A percentile compares a stretch with the other conserved stretches of the same genome.
phyloP scores from a whole-genome alignment of 1,284 basidiomycete species.

The Coniferiporia sulphurascens region DNA sequence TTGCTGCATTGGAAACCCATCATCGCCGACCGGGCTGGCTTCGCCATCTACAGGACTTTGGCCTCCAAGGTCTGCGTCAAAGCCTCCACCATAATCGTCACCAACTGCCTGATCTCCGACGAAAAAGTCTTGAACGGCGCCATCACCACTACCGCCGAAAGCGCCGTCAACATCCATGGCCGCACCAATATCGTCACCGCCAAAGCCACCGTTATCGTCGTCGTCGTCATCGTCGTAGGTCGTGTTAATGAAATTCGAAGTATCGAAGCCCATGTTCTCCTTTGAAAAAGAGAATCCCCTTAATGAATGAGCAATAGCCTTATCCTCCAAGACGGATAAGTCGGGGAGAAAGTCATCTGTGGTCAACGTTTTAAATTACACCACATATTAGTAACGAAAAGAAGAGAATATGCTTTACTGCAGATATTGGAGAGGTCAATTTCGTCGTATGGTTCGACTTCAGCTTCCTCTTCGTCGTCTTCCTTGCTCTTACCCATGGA shows the following conservation, averaged over 20 bases:
- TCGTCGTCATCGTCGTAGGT: conserved; percentile 43
- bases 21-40: conserved; percentile 38
- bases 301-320: conserved; percentile 77
- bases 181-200: conserved; percentile 28
- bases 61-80: conserved; percentile 35
- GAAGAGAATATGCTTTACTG: conserved; percentile 40
- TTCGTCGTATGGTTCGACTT: conserved; percentile 57
- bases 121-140: conserved; percentile 68
- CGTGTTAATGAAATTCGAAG: conserved; percentile 34
- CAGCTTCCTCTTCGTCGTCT: conserved; percentile 56
- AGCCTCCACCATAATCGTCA: conserved; percentile 41
- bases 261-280: conserved; percentile 56
- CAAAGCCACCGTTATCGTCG: conserved; percentile 36
- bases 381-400: conserved; percentile 18
- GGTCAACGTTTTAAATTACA: conserved; percentile 14
- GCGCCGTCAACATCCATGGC: conserved; percentile 43
- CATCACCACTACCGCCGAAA: conserved; percentile 26
- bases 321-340: conserved; percentile 55
- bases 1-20: conserved; percentile 34
- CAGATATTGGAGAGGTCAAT: conserved; percentile 68
- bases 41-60: conserved; percentile 26
- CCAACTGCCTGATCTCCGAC: conserved; percentile 65
- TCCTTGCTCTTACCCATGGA: conserved; percentile 76
- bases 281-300: conserved; percentile 75
- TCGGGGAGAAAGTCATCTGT: conserved; percentile 66